phyloP scores from a whole-genome alignment of 2,329 filamentous ascomycete genomes.

The Pseudocercospora eumusae region DNA sequence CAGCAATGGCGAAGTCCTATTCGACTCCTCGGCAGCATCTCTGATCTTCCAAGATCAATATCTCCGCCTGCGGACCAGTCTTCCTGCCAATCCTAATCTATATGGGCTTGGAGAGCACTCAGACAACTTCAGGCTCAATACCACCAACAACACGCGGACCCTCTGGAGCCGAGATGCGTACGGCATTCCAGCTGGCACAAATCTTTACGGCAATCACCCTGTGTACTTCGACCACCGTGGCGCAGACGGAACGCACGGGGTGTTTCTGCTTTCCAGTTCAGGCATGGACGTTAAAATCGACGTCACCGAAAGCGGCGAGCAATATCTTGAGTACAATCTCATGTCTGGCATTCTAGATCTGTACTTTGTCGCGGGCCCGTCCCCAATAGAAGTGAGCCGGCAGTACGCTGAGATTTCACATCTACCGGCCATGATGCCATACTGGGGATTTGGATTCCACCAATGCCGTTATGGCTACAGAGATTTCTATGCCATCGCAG shows the following conservation, averaged over 20 bases:
- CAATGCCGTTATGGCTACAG: slow-evolving; percentile 49
- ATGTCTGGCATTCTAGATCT: slow-evolving; percentile 73
- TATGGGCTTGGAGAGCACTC: slow-evolving; percentile 79
- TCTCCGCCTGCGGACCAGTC: slow-evolving; percentile 68
- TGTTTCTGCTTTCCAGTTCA: slow-evolving; percentile 70
- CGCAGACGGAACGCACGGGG: slow-evolving; percentile 58
- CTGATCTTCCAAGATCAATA: slow-evolving; percentile 40
- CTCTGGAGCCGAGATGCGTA: slow-evolving; percentile 70
- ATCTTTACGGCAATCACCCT: slow-evolving; percentile 72
- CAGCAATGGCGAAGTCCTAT: slow-evolving; percentile 34
- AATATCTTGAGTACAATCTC: slow-evolving; percentile 77
- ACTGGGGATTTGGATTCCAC: slow-evolving; percentile 56
- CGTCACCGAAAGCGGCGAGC: slow-evolving; percentile 53
- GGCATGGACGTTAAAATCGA: slow-evolving; percentile 76
- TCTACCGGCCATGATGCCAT: slow-evolving; percentile 52
- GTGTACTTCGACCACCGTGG: slow-evolving; percentile 72
- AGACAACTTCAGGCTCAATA: slow-evolving; percentile 59
- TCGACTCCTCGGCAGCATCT: slow-evolving; percentile 36
- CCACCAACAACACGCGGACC: slow-evolving; percentile 68
- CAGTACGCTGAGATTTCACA: slow-evolving; percentile 54
- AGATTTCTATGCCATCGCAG: slow-evolving; percentile 64
- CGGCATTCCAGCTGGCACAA: slow-evolving; percentile 59
- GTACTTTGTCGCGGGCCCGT: slow-evolving; percentile 53
- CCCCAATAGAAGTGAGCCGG: slow-evolving; percentile 49
- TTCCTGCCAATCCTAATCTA: slow-evolving; percentile 68